A percentile compares a stretch with the other conserved stretches of the same genome.
Evolutionary conservation across 805 yeast species (phyloP).

Genomic region (Nakazawaea siamensis): DNA sequence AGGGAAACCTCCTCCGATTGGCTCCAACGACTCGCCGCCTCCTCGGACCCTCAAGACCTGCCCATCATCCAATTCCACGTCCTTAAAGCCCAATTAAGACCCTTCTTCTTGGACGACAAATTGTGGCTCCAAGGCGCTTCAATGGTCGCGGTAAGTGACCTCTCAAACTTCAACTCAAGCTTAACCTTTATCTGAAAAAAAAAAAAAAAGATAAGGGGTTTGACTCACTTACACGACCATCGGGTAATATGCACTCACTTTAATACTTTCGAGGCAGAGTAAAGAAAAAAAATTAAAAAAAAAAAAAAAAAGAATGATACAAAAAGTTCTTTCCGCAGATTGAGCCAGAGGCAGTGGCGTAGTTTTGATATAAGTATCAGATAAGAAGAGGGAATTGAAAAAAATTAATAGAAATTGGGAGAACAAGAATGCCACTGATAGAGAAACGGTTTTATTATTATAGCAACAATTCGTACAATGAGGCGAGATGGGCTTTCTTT

Average conservation of each 20-base stretch:
- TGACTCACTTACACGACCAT: too few relatives aligned
- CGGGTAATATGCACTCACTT: too few relatives aligned
- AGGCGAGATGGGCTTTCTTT: conserved; percentile 60
- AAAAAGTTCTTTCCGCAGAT: too few relatives aligned
- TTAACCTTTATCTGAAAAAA: too few relatives aligned
- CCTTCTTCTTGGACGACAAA: background rate
- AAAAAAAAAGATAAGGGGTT: too few relatives aligned
- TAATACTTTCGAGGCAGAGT: too few relatives aligned
- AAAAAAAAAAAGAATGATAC: too few relatives aligned
- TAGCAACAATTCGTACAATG: conserved; percentile 4
- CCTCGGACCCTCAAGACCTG: conserved; percentile 15
- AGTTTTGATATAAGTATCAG: too few relatives aligned
- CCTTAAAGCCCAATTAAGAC: conserved; percentile 34
- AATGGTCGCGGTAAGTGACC: background rate
- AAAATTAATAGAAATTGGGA: too few relatives aligned
- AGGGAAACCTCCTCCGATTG: conserved; percentile 21
- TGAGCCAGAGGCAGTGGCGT: too few relatives aligned
- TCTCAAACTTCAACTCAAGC: background rate
- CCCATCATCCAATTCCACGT: conserved; percentile 36
- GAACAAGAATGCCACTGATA: background rate
- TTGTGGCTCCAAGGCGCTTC: background rate
- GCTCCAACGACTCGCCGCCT: conserved; percentile 14
- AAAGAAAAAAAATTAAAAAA: too few relatives aligned
- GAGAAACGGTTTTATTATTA: background rate
- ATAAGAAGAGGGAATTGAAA: too few relatives aligned